These are phyloP conservation scores for Penicillium capsulatum DNA, from an alignment of 2,329 filamentous ascomycete species.

Conservation along the genomic window DNA sequence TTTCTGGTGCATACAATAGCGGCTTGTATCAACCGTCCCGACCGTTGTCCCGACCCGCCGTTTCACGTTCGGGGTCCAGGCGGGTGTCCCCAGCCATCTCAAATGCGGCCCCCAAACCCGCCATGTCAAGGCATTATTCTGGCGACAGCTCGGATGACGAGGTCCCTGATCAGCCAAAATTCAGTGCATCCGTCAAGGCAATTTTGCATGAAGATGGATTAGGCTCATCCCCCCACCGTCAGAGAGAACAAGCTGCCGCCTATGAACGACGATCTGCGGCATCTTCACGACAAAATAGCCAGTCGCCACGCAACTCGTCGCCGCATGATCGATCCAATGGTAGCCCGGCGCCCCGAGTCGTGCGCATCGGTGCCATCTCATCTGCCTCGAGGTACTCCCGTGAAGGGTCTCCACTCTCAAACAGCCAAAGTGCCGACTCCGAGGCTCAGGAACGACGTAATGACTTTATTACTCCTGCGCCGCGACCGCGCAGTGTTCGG, in stretches of 20 bases:
- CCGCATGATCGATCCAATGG: slow-evolving; percentile 39
- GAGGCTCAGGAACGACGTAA: slow-evolving; percentile 25
- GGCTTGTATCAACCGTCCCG: slow-evolving; percentile 35
- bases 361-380: slow-evolving; percentile 37
- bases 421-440: slow-evolving; percentile 30
- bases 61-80: slow-evolving; percentile 33
- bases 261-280: slow-evolving; percentile 25
- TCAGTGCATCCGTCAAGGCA: slow-evolving; percentile 87
- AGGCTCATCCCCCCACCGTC: slow-evolving; percentile 47
- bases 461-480: slow-evolving; percentile 47
- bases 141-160: slow-evolving; percentile 94
- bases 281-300: slow-evolving; percentile 30
- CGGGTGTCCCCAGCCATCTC: slow-evolving; percentile 31
- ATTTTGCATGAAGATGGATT: slow-evolving; percentile 58
- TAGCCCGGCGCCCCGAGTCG: slow-evolving; percentile 41
- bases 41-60: slow-evolving; percentile 36
- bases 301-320: slow-evolving; percentile 33
- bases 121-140: slow-evolving; percentile 32
- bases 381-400: slow-evolving; percentile 30
- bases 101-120: slow-evolving; percentile 17
- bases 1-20: slow-evolving; percentile 35
- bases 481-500: slow-evolving; percentile 42
- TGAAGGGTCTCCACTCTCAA: slow-evolving; percentile 39
- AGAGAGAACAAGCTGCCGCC: slow-evolving; percentile 24
- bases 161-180: slow-evolving; percentile 81